A percentile compares a stretch with the other conserved stretches of the same genome.
Evolutionary conservation across 805 yeast genomes (phyloP).

Genomic region (Barnettozyma siamensis): DNA sequence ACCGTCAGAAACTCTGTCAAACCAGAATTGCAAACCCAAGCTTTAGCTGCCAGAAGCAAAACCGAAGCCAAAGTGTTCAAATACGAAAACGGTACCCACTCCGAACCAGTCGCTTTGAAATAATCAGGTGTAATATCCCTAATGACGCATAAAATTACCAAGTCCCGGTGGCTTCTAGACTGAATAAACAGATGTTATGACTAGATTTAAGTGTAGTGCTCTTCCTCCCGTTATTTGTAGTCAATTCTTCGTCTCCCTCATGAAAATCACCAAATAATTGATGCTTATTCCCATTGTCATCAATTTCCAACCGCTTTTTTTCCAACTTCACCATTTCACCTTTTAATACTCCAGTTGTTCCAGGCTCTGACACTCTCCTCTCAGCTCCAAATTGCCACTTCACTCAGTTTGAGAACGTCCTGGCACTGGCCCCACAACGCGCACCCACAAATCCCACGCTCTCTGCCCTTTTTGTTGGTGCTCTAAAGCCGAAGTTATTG

Average conservation of each 20-base stretch:
- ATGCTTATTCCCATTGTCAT: too few species aligned
- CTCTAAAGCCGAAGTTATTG: neutral
- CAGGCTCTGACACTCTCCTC: too few species aligned
- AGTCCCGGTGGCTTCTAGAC: constrained; percentile 8
- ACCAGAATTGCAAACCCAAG: constrained; percentile 72
- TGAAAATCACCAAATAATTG: too few species aligned
- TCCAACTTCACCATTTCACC: too few species aligned
- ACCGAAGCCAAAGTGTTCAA: constrained; percentile 71
- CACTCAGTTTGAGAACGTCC: too few species aligned
- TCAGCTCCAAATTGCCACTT: too few species aligned
- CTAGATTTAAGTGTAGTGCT: neutral
- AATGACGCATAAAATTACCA: neutral
- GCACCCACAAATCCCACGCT: neutral
- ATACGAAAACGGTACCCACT: constrained; percentile 61
- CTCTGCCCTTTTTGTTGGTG: neutral
- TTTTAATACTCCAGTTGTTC: too few species aligned
- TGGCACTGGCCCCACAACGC: too few species aligned
- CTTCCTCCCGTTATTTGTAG: too few species aligned
- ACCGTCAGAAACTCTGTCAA: constrained; percentile 84
- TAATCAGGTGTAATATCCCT: constrained; percentile 6
- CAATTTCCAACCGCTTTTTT: too few species aligned
- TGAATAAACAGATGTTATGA: constrained; percentile 6
- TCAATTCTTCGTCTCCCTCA: too few species aligned
- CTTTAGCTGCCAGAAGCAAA: constrained; percentile 60
- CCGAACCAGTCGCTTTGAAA: constrained; percentile 30